Evolutionary conservation across 495 filamentous ascomycete species (phyloP).

Genomic region (Peziza echinospora): DNA sequence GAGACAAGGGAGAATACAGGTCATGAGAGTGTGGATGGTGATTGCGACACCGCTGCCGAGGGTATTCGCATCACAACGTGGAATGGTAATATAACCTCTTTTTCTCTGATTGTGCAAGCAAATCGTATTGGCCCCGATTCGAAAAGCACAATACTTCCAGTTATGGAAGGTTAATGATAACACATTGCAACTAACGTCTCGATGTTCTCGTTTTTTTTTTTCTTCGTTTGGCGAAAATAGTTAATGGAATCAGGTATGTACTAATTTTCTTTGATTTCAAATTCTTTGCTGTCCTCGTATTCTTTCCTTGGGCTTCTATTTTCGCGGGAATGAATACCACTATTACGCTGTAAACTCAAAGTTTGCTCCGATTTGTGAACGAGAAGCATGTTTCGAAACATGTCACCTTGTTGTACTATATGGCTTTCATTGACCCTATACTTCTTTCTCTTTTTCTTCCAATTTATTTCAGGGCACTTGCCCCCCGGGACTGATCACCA

Average conservation of each 20-base stretch:
- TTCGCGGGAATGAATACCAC: not conserved
- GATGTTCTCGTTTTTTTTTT: not conserved
- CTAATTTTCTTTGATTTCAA: not conserved
- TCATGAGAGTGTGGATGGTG: no score
- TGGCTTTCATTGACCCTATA: not conserved
- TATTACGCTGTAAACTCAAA: not conserved
- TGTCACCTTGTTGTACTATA: not conserved
- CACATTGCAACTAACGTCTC: no score
- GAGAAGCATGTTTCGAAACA: not conserved
- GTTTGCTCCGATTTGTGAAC: not conserved
- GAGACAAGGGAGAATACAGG: no score
- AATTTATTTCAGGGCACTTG: not conserved
- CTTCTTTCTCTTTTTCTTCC: not conserved
- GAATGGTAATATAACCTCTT: constrained; percentile 42
- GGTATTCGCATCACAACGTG: constrained; percentile 68
- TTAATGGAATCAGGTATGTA: constrained; percentile 75
- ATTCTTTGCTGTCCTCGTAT: not conserved
- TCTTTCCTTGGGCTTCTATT: not conserved
- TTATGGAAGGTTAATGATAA: constrained; percentile 4
- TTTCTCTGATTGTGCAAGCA: not conserved
- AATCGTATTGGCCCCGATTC: no score
- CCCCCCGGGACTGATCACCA: not conserved
- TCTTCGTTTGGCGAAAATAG: constrained; percentile 22
- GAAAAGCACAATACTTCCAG: constrained; percentile 15
- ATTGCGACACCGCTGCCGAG: no score